Evolutionary conservation across 306 rosid species (phyloP), one percentile per base, ranked within the genome.

Genomic region (Hippophae rhamnoides): DNA sequence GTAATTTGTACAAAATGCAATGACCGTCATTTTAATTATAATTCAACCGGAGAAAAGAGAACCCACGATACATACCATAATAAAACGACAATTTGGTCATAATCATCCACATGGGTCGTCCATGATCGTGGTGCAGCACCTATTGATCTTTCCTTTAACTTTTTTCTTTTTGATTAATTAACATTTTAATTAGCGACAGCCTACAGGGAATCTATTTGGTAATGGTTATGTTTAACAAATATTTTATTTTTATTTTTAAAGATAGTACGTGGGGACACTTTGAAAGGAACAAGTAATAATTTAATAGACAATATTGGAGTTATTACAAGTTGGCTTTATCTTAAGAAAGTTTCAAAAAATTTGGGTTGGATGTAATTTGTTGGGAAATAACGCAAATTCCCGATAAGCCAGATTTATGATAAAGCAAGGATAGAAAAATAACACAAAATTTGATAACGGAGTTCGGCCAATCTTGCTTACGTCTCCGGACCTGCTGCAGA

Each of bases 91-190:
- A 59, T 74, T 63, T 5, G 53, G 60, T 68, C 78, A 65, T 68
- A 58, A 71, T 69, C 74, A 72, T 45, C 62, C 72, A 65, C 78
- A 68, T 65, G 86, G 82, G 69, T 68, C 64, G 55, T 68, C 69
- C 52, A 69, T 60, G 66, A 69, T 65, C 55, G 13, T 26, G 41
- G 49, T 54, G n/a, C 5, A 11, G 54, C 2, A 77, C 60, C 68
- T 70, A 9, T 54, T 74, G 63, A 14, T 23, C 26, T 61, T 26
- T 62, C 45, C 43, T 60, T 72, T 50, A 66, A 67, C 64, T 54
- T 68, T 58, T 58, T 51, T 51, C 54, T 65, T 43, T 31, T 44
- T 60, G 72, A 69, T 56, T 60, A 74, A 69, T 63, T 62, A 61
- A 43, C 69, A 52, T 60, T 56, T 31, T 43, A 65, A 46, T 43